phyloP scores from a whole-genome alignment of 345 rosid species.

The Mercurialis annua region DNA sequence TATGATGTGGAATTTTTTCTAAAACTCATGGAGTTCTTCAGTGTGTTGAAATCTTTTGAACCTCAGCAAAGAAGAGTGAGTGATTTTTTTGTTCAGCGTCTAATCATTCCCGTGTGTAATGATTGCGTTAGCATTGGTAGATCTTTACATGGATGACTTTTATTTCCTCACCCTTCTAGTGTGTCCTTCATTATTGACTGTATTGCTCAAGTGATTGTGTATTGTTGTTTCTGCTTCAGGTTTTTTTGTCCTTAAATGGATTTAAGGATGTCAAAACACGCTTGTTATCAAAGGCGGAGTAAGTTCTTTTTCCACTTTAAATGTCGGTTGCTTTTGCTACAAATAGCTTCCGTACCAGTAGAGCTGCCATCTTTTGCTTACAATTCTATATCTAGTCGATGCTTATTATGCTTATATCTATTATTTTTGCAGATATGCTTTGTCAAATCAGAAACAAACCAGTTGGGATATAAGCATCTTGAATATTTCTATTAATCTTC shows the following conservation, averaged over 20 bases:
- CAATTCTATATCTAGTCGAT: not conserved
- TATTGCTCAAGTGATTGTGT: not conserved
- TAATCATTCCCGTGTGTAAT: not conserved
- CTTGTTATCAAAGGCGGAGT: constrained; percentile 67
- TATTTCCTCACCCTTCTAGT: not conserved
- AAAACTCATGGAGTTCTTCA: constrained; percentile 44
- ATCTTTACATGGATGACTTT: not conserved
- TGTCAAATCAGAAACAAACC: constrained; percentile 57
- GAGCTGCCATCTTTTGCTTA: not conserved
- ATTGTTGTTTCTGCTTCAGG: constrained; percentile 42
- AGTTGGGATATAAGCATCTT: constrained; percentile 57
- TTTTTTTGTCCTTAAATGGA: constrained; percentile 66
- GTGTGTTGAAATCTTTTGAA: constrained; percentile 44
- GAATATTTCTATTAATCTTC: constrained; percentile 46
- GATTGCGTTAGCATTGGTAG: not conserved
- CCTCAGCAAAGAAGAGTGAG: constrained; percentile 82
- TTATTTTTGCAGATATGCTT: constrained; percentile 50
- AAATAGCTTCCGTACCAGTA: not conserved
- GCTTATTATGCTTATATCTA: not conserved
- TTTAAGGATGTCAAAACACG: constrained; percentile 59
- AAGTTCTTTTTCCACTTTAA: constrained; percentile 36
- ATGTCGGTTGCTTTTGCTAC: constrained; percentile 4
- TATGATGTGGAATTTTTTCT: constrained; percentile 47
- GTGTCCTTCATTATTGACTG: too few relatives aligned
- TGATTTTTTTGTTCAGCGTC: not conserved